A percentile compares a stretch with the other conserved stretches of the same genome.
These are phyloP conservation scores for Cucurbita moschata DNA, from an alignment of 306 rosid species.

Conservation along the genomic window DNA sequence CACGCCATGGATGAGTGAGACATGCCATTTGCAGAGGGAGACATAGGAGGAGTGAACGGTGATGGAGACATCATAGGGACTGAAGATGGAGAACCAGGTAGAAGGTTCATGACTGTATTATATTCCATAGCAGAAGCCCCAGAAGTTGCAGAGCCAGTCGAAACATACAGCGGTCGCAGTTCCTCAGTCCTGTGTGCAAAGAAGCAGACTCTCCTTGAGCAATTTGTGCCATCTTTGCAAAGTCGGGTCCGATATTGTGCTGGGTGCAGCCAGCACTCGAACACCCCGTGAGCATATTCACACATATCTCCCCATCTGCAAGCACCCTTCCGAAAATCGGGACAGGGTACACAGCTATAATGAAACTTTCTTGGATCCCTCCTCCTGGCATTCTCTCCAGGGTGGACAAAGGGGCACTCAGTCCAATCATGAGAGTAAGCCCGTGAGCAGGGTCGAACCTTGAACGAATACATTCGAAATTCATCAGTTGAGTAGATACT, in stretches of 20 bases:
- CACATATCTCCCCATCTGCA: conserved; percentile 95
- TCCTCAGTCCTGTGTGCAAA: conserved; percentile 85
- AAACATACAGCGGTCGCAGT: conserved; percentile 74
- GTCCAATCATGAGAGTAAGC: conserved; percentile 98
- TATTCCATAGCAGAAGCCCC: conserved; percentile 66
- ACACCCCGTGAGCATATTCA: conserved; percentile 91
- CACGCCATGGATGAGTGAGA: conserved; percentile 53
- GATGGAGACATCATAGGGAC: conserved; percentile 77
- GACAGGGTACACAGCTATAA: conserved; percentile 92
- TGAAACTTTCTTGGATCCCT: conserved; percentile 95
- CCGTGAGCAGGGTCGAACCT: conserved; percentile 89
- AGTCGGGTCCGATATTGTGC: conserved; percentile 88
- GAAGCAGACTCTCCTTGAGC: conserved; percentile 84
- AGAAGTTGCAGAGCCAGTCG: conserved; percentile 86
- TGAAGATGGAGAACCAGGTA: conserved; percentile 85
- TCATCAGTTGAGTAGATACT: conserved; percentile 91
- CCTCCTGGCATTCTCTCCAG: conserved; percentile 93
- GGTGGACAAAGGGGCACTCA: conserved; percentile 93
- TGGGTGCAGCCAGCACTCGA: conserved; percentile 96
- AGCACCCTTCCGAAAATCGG: conserved; percentile 88
- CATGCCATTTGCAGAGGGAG: conserved; percentile 77
- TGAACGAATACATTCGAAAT: conserved; percentile 85
- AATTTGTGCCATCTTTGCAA: conserved; percentile 75
- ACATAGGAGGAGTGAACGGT: conserved; percentile 81
- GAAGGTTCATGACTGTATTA: conserved; percentile 75